These are phyloP conservation scores for Verbena officinalis DNA, from an alignment of 257 asterid genomes.

Conservation along the genomic window DNA sequence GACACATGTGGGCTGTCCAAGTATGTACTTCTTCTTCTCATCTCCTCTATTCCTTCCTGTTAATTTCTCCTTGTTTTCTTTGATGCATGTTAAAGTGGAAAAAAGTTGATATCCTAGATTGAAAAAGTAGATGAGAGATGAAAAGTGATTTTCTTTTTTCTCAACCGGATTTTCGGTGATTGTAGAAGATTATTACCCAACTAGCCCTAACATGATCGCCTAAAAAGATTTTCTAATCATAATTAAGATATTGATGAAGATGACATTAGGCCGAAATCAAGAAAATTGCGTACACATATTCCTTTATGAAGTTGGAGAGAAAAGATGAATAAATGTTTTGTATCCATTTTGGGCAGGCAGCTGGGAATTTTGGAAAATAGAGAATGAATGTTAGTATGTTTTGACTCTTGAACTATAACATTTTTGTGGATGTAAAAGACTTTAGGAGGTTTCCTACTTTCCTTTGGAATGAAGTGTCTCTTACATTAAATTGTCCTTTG, in stretches of 20 bases:
- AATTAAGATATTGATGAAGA: conserved; percentile 3
- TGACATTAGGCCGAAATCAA: conserved; percentile 1
- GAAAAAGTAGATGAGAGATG: conserved; percentile 3
- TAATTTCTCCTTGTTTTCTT: conserved; percentile 27
- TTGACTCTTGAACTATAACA: conserved; percentile 29
- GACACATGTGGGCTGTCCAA: conserved; percentile 72
- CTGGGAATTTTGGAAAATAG: conserved; percentile 20
- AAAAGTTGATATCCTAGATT: conserved; percentile 1
- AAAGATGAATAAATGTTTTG: conserved; percentile 29
- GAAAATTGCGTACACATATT: conserved; percentile 9
- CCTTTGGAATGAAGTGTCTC: conserved; percentile 29
- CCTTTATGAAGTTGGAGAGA: conserved; percentile 27
- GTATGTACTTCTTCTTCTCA: conserved; percentile 28
- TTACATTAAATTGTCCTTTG: conserved; percentile 36
- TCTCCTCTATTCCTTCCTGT: conserved; percentile 16
- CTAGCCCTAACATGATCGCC: conserved; percentile 23
- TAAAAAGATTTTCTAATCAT: not conserved
- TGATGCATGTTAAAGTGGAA: conserved; percentile 9
- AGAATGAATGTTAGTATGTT: conserved; percentile 29
- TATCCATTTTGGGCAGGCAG: conserved; percentile 36
- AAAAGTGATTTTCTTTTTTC: conserved; percentile 20
- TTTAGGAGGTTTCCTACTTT: conserved; percentile 17
- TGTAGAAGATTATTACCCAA: conserved; percentile 20
- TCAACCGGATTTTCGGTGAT: conserved; percentile 40
- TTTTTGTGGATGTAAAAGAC: conserved; percentile 44